Evolutionary conservation across 805 yeast species (phyloP).

Genomic region (Candida nitratophila): DNA sequence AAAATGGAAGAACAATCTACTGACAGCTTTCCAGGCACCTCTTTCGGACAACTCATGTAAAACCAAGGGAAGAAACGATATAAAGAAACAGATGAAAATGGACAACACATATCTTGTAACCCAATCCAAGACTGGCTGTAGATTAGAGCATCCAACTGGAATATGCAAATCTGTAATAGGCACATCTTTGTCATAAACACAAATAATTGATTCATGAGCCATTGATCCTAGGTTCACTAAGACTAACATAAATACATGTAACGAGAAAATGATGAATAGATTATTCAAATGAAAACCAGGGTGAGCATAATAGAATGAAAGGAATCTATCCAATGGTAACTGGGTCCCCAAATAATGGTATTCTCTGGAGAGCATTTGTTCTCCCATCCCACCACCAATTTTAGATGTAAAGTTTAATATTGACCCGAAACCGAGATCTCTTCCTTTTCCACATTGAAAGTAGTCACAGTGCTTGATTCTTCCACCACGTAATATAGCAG

Average conservation of each 20-base stretch:
- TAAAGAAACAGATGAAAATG: slow-evolving; percentile 87
- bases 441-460: slow-evolving; percentile 94
- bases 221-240: slow-evolving; percentile 75
- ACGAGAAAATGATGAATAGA: slow-evolving; percentile 76
- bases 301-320: slow-evolving; percentile 93
- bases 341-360: slow-evolving; percentile 87
- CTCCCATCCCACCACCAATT: slow-evolving; percentile 99
- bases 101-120: slow-evolving; percentile 82
- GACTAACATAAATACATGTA: slow-evolving; percentile 80
- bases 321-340: slow-evolving; percentile 79
- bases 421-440: slow-evolving; percentile 91
- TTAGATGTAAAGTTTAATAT: slow-evolving; percentile 90
- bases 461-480: slow-evolving; percentile 92
- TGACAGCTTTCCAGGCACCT: slow-evolving; percentile 68
- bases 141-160: slow-evolving; percentile 82
- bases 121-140: slow-evolving; percentile 87
- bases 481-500: slow-evolving; percentile 83
- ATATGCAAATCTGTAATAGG: slow-evolving; percentile 68
- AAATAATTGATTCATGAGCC: slow-evolving; percentile 61
- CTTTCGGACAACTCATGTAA: slow-evolving; percentile 86
- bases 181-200: slow-evolving; percentile 55
- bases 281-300: slow-evolving; percentile 95
- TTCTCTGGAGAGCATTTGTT: slow-evolving; percentile 86
- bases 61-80: slow-evolving; percentile 80
- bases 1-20: slow-evolving; percentile 69